Conservation (phyloP, 2,329 filamentous ascomycete genomes). For the Daldinia eschscholtzii region DNA sequence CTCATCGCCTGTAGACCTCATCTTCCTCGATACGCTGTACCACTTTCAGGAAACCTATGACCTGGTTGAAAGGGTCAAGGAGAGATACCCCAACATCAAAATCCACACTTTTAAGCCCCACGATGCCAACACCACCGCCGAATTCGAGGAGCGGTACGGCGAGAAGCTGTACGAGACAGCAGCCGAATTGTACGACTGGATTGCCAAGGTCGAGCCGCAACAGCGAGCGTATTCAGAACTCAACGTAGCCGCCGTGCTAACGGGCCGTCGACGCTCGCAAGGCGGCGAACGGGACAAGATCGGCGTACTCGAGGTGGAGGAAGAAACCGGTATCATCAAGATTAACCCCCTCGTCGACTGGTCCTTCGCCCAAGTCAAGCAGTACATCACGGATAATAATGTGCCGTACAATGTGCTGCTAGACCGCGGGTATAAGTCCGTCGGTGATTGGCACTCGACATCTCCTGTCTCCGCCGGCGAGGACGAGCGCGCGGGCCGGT, state of each 20-base stretch:
- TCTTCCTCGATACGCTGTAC: conserved; percentile 88
- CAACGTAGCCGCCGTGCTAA: conserved; percentile 89
- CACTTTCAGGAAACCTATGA: conserved; percentile 83
- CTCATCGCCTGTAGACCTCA: conserved; percentile 71
- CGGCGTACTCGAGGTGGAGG: conserved; percentile 90
- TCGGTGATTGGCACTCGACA: conserved; percentile 98
- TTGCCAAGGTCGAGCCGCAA: conserved; percentile 97
- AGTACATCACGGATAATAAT: conserved; percentile 85
- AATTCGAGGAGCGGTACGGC: conserved; percentile 88
- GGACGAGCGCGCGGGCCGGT: conserved; percentile 94
- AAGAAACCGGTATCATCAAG: conserved; percentile 91
- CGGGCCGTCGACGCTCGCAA: conserved; percentile 90
- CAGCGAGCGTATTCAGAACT: conserved; percentile 91
- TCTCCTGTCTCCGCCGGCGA: conserved; percentile 89
- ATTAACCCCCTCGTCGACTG: conserved; percentile 97
- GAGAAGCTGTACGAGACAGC: conserved; percentile 86
- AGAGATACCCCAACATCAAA: conserved; percentile 80
- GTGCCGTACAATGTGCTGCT: conserved; percentile 95
- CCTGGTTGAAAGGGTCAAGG: conserved; percentile 79
- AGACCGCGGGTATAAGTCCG: conserved; percentile 95
- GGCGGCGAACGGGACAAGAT: conserved; percentile 92
- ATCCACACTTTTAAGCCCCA: conserved; percentile 93
- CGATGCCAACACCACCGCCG: conserved; percentile 75
- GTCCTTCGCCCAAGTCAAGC: conserved; percentile 89
- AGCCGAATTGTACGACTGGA: conserved; percentile 93